phyloP scores from a whole-genome alignment of 2,329 filamentous ascomycete species.

The Thelonectria rubi region DNA sequence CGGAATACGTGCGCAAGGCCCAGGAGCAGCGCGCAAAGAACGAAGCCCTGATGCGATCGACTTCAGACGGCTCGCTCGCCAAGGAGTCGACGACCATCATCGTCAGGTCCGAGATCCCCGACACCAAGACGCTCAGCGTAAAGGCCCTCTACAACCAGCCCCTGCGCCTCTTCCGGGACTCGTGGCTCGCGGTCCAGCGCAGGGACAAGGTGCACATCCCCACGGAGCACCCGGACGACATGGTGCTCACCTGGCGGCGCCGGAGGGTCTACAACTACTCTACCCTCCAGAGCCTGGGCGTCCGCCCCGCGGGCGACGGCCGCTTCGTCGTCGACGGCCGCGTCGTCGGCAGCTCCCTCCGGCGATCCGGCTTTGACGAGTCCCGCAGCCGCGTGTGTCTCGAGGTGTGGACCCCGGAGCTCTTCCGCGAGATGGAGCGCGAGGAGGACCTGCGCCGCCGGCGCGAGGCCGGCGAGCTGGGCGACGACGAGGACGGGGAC shows the following conservation, averaged over 20 bases:
- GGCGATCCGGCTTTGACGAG: slow-evolving; percentile 56
- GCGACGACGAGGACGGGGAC: slow-evolving; percentile 44
- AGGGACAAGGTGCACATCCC: slow-evolving; percentile 49
- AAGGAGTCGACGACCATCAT: slow-evolving; percentile 46
- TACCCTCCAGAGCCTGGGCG: slow-evolving; percentile 73
- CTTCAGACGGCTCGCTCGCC: slow-evolving; percentile 21
- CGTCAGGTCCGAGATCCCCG: slow-evolving; percentile 71
- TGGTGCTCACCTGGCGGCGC: slow-evolving; percentile 84
- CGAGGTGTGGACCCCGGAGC: slow-evolving; percentile 77
- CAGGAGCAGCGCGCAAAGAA: slow-evolving; percentile 44
- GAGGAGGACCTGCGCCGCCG: slow-evolving; percentile 59
- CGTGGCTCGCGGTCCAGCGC: slow-evolving; percentile 73
- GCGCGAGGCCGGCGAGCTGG: slow-evolving; percentile 52
- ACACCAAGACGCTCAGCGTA: slow-evolving; percentile 61
- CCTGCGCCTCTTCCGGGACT: slow-evolving; percentile 71
- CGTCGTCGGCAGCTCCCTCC: slow-evolving; percentile 48
- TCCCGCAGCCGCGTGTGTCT: slow-evolving; percentile 71
- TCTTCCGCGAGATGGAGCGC: slow-evolving; percentile 60
- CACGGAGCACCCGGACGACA: slow-evolving; percentile 55
- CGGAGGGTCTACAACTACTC: slow-evolving; percentile 79
- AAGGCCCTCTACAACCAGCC: slow-evolving; percentile 73
- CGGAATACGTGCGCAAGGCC: slow-evolving; percentile 57
- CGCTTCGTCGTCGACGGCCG: slow-evolving; percentile 56
- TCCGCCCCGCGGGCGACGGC: slow-evolving; percentile 56
- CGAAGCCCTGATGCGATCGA: slow-evolving; percentile 34